phyloP scores from a whole-genome alignment of 1,284 basidiomycete genomes.

The Rhodotorula mucilaginosa region DNA sequence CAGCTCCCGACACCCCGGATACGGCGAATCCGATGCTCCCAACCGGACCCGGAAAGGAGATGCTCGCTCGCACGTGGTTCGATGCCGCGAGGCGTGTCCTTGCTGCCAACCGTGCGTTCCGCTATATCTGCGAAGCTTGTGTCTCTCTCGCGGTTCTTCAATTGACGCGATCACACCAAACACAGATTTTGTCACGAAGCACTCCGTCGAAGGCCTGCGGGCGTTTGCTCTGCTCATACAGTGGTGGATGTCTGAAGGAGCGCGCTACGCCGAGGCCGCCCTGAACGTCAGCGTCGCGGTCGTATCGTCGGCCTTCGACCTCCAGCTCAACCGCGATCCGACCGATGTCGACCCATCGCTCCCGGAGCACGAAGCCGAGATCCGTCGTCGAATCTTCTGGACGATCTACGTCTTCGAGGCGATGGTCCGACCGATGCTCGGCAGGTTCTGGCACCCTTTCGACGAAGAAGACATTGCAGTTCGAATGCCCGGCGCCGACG shows the following conservation, averaged over 20 bases:
- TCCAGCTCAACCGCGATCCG: constrained; percentile 25
- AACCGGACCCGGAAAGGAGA: constrained; percentile 13
- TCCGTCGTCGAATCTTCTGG: constrained; percentile 24
- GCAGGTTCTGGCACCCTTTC: constrained; percentile 6
- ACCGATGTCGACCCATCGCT: constrained; percentile 3
- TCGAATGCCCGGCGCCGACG: neutral
- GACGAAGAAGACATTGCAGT: constrained; percentile 9
- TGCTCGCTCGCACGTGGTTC: constrained; percentile 24
- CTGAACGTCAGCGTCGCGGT: constrained; percentile 5
- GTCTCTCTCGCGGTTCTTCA: too few species aligned
- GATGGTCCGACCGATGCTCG: constrained; percentile 4
- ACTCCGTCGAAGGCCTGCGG: constrained; percentile 21
- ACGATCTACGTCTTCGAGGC: constrained; percentile 14
- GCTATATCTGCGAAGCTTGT: neutral
- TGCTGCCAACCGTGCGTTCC: constrained; percentile 17
- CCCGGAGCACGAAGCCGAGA: constrained; percentile 16
- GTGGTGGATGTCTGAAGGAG: constrained; percentile 16
- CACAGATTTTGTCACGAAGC: constrained; percentile 12
- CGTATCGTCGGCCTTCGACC: constrained; percentile 7
- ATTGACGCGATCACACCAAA: neutral
- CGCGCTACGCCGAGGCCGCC: constrained; percentile 6
- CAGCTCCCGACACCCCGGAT: constrained; percentile 1
- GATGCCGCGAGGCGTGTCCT: constrained; percentile 14
- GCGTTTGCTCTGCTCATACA: constrained; percentile 18
- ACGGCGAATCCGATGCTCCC: constrained; percentile 4